These are phyloP conservation scores for Plasmopara halstedii DNA, from an alignment of 352 stramenopile species.

Conservation along the genomic window DNA sequence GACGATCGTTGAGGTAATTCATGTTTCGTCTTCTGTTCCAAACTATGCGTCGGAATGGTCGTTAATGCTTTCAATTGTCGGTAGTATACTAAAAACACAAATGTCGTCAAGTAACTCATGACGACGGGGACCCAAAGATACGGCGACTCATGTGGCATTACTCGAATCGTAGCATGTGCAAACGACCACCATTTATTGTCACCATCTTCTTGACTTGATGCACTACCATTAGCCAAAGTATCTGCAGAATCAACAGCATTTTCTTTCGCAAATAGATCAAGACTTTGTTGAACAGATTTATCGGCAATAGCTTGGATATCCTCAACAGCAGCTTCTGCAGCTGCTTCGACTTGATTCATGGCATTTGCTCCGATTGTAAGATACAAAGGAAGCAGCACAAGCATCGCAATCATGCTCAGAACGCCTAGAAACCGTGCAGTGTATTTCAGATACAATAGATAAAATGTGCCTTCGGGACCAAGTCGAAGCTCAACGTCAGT, in stretches of 20 bases:
- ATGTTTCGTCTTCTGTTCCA: conserved; percentile 1
- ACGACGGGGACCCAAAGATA: conserved; percentile 72
- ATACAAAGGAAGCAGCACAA: conserved; percentile 69
- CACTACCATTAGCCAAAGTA: conserved; percentile 1
- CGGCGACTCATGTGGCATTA: conserved; percentile 65
- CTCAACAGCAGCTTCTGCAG: conserved; percentile 19
- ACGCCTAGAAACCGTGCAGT: conserved; percentile 47
- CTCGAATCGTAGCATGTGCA: conserved; percentile 68
- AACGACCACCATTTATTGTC: conserved; percentile 72
- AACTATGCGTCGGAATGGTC: conserved; percentile 37
- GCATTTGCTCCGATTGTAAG: conserved; percentile 42
- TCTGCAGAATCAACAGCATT: conserved; percentile 1
- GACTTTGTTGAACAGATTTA: conserved; percentile 6
- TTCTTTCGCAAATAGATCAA: conserved; percentile 7
- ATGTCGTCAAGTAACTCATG: conserved; percentile 70
- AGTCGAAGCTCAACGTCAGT: conserved; percentile 55
- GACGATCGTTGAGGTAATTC: conserved; percentile 11
- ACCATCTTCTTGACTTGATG: conserved; percentile 7
- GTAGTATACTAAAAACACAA: conserved; percentile 68
- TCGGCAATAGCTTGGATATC: conserved; percentile 18
- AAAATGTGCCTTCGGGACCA: conserved; percentile 75
- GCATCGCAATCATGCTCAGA: conserved; percentile 55
- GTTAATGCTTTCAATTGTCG: conserved; percentile 53
- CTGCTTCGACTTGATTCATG: conserved; percentile 20
- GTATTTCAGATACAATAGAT: conserved; percentile 81